Evolutionary conservation across 2,329 filamentous ascomycete genomes (phyloP).

Genomic region (Cladosporium cucumerinum): DNA sequence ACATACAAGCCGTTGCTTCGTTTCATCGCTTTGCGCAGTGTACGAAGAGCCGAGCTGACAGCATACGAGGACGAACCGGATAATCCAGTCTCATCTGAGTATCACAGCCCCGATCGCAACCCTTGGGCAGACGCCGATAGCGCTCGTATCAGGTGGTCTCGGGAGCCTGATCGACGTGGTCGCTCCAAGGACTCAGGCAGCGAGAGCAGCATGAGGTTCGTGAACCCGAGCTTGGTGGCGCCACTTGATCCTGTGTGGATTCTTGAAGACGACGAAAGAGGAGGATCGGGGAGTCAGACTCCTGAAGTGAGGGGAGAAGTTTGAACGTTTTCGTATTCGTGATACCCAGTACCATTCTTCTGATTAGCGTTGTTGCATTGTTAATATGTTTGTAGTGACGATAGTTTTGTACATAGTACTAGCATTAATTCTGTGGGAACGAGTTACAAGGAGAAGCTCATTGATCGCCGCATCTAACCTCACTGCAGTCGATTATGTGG

Average conservation of each 20-base stretch:
- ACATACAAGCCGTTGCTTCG: constrained; percentile 85
- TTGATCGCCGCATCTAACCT: background rate
- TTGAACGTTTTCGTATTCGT: constrained; percentile 1
- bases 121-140: constrained; percentile 32
- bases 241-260: constrained; percentile 44
- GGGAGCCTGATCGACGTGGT: constrained; percentile 11
- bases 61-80: constrained; percentile 37
- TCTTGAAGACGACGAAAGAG: constrained; percentile 17
- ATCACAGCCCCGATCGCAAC: constrained; percentile 37
- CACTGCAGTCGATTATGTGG: too few species aligned
- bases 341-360: constrained; percentile 10
- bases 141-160: constrained; percentile 14
- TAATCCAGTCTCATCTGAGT: constrained; percentile 2
- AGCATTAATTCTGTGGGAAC: background rate
- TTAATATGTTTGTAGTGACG: background rate
- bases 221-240: constrained; percentile 70
- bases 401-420: background rate
- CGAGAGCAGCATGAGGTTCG: constrained; percentile 66
- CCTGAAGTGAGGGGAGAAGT: background rate
- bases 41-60: constrained; percentile 59
- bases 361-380: background rate
- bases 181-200: constrained; percentile 70
- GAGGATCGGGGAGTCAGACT: constrained; percentile 3
- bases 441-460: background rate
- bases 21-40: constrained; percentile 87